These are phyloP conservation scores for Achaetomium macrosporum DNA, from an alignment of 2,329 filamentous ascomycete genomes.

Conservation along the genomic window DNA sequence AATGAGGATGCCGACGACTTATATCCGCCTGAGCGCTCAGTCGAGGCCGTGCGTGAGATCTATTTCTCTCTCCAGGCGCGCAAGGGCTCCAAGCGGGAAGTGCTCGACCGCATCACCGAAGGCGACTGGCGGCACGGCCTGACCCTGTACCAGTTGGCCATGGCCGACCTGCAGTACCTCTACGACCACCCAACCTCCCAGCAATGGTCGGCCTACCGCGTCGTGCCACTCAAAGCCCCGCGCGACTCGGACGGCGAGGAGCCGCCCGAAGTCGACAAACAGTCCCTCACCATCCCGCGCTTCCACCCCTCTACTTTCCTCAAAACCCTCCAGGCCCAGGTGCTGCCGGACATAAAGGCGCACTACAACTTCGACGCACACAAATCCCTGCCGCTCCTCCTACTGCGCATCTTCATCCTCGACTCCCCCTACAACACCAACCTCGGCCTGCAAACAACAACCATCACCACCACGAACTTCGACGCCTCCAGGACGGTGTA, in stretches of 20 bases:
- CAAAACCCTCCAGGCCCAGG: constrained; percentile 65
- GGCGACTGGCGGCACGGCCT: constrained; percentile 64
- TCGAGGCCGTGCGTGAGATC: constrained; percentile 60
- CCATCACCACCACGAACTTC: constrained; percentile 40
- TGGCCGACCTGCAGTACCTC: constrained; percentile 61
- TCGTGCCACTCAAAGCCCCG: constrained; percentile 45
- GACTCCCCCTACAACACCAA: constrained; percentile 73
- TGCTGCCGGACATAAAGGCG: constrained; percentile 73
- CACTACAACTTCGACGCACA: constrained; percentile 78
- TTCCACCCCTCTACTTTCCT: constrained; percentile 80
- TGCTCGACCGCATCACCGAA: constrained; percentile 57
- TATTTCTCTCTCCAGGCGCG: constrained; percentile 56
- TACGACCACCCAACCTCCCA: constrained; percentile 59
- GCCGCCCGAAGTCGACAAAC: constrained; percentile 38
- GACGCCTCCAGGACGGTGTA: constrained; percentile 68
- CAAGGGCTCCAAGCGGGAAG: constrained; percentile 57
- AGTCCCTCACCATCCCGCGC: constrained; percentile 53
- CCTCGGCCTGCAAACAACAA: constrained; percentile 35
- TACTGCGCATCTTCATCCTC: constrained; percentile 73
- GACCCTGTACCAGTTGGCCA: constrained; percentile 60
- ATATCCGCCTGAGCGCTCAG: constrained; percentile 60
- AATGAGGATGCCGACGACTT: constrained; percentile 55
- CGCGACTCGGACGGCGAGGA: constrained; percentile 32
- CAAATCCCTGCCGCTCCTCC: constrained; percentile 58
- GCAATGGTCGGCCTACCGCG: constrained; percentile 58